Percentiles rank a stretch among this genome's conserved stretches.
Conservation (phyloP, 2,329 filamentous ascomycete species). For the Penicillium sp. region DNA sequence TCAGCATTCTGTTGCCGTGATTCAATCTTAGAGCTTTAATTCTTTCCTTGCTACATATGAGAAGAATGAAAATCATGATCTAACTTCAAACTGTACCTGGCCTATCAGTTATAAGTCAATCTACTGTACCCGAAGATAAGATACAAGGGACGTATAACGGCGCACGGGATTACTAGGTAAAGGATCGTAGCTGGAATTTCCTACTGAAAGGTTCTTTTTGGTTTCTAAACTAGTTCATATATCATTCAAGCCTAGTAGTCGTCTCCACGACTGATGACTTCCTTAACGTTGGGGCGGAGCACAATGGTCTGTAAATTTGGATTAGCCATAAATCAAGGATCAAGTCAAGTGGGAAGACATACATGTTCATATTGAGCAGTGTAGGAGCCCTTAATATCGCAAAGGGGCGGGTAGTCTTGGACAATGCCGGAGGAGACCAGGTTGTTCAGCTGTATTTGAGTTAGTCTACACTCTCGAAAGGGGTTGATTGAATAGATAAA, state of each 20-base stretch:
- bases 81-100: too few relatives aligned
- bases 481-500: conserved; percentile 13
- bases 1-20: neutral
- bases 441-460: conserved; percentile 70
- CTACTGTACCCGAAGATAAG: neutral
- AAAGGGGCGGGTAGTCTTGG: conserved; percentile 85
- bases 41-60: neutral
- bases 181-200: neutral
- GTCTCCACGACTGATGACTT: conserved; percentile 82
- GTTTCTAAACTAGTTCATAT: neutral
- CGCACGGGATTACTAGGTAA: too few relatives aligned
- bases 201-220: neutral
- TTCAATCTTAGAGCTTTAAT: neutral
- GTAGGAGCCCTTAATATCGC: conserved; percentile 92
- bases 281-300: conserved; percentile 78
- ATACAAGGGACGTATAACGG: neutral
- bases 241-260: conserved; percentile 65
- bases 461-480: conserved; percentile 32
- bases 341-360: conserved; percentile 35
- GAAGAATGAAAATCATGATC: neutral
- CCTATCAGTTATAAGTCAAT: neutral
- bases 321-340: conserved; percentile 1
- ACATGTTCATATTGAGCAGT: conserved; percentile 95
- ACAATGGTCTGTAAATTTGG: conserved; percentile 65
- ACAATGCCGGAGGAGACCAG: conserved; percentile 82